Conservation (phyloP, 805 yeast species). For the Ogataea populi-albae region DNA sequence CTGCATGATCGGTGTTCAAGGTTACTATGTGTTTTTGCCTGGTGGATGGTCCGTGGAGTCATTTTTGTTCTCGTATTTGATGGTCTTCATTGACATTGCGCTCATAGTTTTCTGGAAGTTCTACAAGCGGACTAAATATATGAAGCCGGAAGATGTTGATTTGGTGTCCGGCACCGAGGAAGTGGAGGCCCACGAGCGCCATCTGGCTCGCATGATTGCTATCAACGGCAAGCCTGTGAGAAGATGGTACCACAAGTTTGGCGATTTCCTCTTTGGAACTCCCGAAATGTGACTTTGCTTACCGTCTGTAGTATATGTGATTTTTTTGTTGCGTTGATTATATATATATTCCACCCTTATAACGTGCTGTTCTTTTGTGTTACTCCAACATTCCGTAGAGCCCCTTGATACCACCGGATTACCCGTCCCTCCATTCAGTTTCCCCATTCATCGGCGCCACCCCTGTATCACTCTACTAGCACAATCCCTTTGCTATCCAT, state of each 20-base stretch:
- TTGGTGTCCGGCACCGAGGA: constrained; percentile 52
- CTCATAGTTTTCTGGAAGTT: constrained; percentile 54
- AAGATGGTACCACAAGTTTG: constrained; percentile 15
- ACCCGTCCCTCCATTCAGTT: no score
- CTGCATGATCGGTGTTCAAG: constrained; percentile 57
- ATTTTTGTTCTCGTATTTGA: constrained; percentile 69
- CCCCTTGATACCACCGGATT: no score
- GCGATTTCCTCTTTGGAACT: constrained; percentile 15
- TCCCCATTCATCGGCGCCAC: no score
- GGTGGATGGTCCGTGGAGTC: constrained; percentile 60
- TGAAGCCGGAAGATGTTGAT: constrained; percentile 49
- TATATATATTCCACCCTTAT: no score
- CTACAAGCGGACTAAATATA: constrained; percentile 45
- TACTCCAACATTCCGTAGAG: no score
- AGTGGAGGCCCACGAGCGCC: constrained; percentile 55
- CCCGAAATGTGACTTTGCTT: constrained; percentile 3
- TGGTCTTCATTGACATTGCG: constrained; percentile 56
- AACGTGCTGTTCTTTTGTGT: no score
- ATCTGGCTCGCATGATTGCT: constrained; percentile 11
- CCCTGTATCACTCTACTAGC: no score
- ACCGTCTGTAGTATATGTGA: no score
- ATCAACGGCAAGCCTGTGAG: constrained; percentile 8
- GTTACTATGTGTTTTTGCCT: constrained; percentile 67
- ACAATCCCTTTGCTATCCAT: no score
- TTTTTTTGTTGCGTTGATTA: no score